These are phyloP conservation scores for Rhodotorula babjevae DNA, from an alignment of 768 basidiomycete species.

Conservation along the genomic window DNA sequence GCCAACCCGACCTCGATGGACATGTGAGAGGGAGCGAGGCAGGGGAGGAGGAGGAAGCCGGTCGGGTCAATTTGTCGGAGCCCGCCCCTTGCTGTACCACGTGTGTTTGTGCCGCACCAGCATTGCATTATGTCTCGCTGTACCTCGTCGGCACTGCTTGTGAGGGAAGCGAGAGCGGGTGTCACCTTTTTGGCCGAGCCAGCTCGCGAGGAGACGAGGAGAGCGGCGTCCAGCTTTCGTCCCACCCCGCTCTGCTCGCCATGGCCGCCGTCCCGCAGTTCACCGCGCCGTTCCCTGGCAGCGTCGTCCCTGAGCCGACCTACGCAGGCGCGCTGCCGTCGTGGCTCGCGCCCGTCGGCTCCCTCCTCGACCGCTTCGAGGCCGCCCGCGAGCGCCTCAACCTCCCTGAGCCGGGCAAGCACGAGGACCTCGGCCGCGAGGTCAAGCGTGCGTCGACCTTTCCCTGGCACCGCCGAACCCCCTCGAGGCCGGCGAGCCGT, in stretches of 20 bases:
- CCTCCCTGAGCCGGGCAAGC: constrained; percentile 83
- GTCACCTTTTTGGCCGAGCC: not conserved
- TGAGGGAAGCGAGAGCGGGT: too few relatives aligned
- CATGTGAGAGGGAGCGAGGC: constrained; percentile 1
- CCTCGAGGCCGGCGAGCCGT: not conserved
- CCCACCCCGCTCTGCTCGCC: not conserved
- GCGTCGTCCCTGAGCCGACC: constrained; percentile 1
- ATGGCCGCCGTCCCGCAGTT: constrained; percentile 2
- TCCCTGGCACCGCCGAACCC: not conserved
- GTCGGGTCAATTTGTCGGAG: not conserved
- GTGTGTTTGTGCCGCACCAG: too few relatives aligned
- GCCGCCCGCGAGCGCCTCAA: constrained; percentile 76
- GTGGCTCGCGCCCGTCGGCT: constrained; percentile 57
- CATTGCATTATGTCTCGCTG: not conserved
- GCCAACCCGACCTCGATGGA: constrained; percentile 34
- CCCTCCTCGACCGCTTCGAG: constrained; percentile 66
- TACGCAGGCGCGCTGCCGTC: constrained; percentile 20
- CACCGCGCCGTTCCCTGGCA: not conserved
- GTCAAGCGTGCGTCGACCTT: constrained; percentile 65
- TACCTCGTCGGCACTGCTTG: too few relatives aligned
- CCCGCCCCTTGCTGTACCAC: not conserved
- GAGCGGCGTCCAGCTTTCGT: not conserved
- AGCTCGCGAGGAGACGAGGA: not conserved
- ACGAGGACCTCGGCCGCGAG: constrained; percentile 89
- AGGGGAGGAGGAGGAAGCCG: not conserved